Percentiles rank a stretch among this genome's conserved stretches.
These are phyloP conservation scores for Trebouxia sp. DNA, from an alignment of 139 green algal species.

Conservation along the genomic window DNA sequence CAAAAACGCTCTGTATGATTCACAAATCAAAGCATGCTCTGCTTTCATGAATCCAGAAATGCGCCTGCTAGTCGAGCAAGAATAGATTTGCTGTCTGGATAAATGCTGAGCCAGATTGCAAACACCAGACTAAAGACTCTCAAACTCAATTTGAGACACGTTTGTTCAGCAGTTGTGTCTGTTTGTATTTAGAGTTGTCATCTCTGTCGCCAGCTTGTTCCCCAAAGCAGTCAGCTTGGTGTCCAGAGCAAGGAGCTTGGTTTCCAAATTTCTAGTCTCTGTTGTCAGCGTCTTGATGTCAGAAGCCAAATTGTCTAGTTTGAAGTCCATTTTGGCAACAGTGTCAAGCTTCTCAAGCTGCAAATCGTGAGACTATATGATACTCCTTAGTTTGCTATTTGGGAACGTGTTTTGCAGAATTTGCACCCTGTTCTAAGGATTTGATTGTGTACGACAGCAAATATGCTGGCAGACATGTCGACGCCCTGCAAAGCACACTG, in stretches of 20 bases:
- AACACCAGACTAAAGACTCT: background rate
- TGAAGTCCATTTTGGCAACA: background rate
- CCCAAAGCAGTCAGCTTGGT: background rate
- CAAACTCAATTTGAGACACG: background rate
- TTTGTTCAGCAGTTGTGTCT: no score
- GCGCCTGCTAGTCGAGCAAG: no score
- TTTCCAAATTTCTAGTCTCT: background rate
- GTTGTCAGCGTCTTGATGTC: background rate
- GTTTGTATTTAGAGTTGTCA: no score
- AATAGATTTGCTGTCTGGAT: background rate
- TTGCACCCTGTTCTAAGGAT: background rate
- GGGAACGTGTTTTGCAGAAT: background rate
- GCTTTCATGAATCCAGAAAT: no score
- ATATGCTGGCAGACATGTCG: no score
- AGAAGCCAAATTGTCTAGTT: background rate
- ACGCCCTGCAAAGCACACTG: no score
- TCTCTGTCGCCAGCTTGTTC: background rate
- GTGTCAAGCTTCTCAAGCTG: background rate
- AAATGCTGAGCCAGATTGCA: background rate
- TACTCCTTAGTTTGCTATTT: background rate
- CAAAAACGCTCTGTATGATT: no score
- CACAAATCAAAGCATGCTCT: no score
- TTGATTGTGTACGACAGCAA: background rate
- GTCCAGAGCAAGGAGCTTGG: background rate
- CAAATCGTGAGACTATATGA: background rate